A percentile compares a stretch with the other conserved stretches of the same genome.
Conservation (phyloP, 441 rosid genomes). For the Adansonia rubrostipa region DNA sequence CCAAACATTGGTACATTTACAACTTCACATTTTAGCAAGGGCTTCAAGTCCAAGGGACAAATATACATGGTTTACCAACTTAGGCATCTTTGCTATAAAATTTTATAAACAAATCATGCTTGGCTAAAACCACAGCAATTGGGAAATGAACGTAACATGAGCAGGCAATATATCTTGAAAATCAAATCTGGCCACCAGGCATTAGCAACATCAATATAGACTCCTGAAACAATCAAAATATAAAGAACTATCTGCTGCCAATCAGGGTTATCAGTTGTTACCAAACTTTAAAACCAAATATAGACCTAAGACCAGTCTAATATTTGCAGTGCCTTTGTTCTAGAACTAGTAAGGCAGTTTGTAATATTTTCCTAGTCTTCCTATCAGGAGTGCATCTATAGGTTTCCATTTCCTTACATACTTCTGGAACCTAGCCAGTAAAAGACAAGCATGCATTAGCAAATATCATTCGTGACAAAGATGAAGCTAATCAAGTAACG, state of each 20-base stretch:
- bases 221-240: constrained; percentile 9
- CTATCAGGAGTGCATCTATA: constrained; percentile 68
- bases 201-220: neutral
- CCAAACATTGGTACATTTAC: neutral
- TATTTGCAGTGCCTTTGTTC: constrained; percentile 44
- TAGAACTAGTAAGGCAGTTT: constrained; percentile 55
- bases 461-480: neutral
- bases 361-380: constrained; percentile 60
- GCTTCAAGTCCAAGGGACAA: neutral
- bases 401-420: constrained; percentile 70
- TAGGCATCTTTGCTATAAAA: constrained; percentile 5
- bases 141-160: constrained; percentile 1
- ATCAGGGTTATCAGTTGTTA: neutral
- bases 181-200: neutral
- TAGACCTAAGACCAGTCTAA: neutral
- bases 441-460: constrained; percentile 18
- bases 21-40: neutral
- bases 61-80: neutral
- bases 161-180: neutral
- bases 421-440: constrained; percentile 55
- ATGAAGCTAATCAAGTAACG: constrained; percentile 17
- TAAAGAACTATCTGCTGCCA: neutral
- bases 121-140: neutral
- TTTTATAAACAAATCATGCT: neutral
- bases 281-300: constrained; percentile 16